phyloP scores from a whole-genome alignment of 2,329 filamentous ascomycete genomes.

The Teratosphaeria nubilosa region DNA sequence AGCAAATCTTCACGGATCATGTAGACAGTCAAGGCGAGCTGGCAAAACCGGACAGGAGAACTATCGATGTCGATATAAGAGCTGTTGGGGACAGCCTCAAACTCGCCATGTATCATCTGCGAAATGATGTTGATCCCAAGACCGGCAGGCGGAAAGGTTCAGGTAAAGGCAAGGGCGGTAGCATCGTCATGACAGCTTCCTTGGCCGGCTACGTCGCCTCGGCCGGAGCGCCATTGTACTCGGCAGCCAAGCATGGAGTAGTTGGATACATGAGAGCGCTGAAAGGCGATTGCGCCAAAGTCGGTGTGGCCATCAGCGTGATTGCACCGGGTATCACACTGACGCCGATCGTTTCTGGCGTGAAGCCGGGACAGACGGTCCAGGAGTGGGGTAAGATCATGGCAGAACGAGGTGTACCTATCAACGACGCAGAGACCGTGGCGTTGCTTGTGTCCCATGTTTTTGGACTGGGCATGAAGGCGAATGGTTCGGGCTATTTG shows the following conservation, averaged over 20 bases:
- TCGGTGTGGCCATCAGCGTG: constrained; percentile 36
- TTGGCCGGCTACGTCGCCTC: constrained; percentile 40
- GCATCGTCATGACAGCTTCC: constrained; percentile 39
- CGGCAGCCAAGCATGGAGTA: constrained; percentile 41
- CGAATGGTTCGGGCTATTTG: constrained; percentile 38
- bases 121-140: constrained; percentile 18
- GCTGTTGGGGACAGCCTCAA: constrained; percentile 39
- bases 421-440: constrained; percentile 37
- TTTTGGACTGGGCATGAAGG: constrained; percentile 33
- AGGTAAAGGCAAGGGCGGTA: constrained; percentile 30
- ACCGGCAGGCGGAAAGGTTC: constrained; percentile 10
- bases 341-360: constrained; percentile 34
- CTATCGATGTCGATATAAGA: constrained; percentile 37
- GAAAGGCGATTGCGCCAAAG: constrained; percentile 38
- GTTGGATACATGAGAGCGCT: constrained; percentile 42
- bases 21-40: constrained; percentile 32
- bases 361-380: constrained; percentile 23
- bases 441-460: constrained; percentile 37
- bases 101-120: constrained; percentile 38
- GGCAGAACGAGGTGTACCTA: constrained; percentile 35
- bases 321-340: constrained; percentile 41
- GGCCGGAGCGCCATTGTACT: constrained; percentile 39
- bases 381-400: constrained; percentile 35
- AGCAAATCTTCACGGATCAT: constrained; percentile 41
- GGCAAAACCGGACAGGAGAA: constrained; percentile 36